Evolutionary conservation across 805 yeast species (phyloP).

Genomic region (Wickerhamiella sergipiensis): DNA sequence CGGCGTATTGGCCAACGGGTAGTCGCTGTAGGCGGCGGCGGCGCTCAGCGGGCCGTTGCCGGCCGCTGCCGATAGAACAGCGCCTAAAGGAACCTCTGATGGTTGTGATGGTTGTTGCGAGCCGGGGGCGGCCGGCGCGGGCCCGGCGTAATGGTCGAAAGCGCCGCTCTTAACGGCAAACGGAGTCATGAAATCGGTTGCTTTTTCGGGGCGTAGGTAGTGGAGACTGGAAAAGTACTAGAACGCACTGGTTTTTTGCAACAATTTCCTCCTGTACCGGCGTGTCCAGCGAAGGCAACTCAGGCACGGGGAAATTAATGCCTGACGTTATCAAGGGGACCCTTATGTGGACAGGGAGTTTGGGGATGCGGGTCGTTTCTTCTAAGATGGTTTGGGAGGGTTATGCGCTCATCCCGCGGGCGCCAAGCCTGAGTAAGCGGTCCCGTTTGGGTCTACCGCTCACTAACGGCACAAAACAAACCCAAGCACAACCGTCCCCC

Average conservation of each 20-base stretch:
- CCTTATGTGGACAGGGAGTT: not conserved
- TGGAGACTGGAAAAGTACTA: not conserved
- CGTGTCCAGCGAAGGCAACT: not conserved
- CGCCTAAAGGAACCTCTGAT: not conserved
- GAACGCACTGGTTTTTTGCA: not conserved
- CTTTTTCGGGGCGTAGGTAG: not conserved
- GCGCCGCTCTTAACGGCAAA: not conserved
- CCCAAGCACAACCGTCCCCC: too few relatives aligned
- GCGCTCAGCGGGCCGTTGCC: too few relatives aligned
- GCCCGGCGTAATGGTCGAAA: not conserved
- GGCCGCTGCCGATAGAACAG: not conserved
- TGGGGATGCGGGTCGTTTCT: not conserved
- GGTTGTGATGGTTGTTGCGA: too few relatives aligned
- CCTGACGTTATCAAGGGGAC: not conserved
- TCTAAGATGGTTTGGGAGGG: not conserved
- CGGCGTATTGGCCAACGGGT: slow-evolving; percentile 22
- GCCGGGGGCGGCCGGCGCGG: not conserved
- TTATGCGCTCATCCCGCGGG: too few relatives aligned
- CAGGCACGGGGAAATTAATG: not conserved
- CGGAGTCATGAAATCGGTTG: not conserved
- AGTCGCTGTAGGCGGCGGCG: not conserved
- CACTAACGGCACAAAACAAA: too few relatives aligned
- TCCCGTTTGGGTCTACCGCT: too few relatives aligned
- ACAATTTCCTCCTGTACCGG: not conserved
- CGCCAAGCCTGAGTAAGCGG: too few relatives aligned